These are phyloP conservation scores for Tremellales sp. DNA, from an alignment of 1,284 basidiomycete species.

Conservation along the genomic window DNA sequence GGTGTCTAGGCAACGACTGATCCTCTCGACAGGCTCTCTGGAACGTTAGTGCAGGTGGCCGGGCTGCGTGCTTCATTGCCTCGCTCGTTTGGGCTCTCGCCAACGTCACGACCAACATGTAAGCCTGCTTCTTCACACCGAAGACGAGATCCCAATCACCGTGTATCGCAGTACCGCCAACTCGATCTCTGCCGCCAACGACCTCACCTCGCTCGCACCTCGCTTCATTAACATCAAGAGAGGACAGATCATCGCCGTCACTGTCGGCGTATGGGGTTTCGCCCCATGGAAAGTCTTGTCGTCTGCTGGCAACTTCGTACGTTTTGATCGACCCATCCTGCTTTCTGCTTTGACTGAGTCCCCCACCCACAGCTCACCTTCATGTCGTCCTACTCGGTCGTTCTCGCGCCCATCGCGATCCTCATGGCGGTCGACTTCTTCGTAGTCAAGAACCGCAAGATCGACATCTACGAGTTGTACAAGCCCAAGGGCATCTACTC, in stretches of 20 bases:
- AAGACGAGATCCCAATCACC: slow-evolving; percentile 6
- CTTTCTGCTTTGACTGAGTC: slow-evolving; percentile 15
- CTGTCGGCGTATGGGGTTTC: slow-evolving; percentile 63
- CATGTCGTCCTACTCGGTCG: slow-evolving; percentile 43
- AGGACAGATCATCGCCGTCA: slow-evolving; percentile 67
- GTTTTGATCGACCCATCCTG: neutral
- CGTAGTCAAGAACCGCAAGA: slow-evolving; percentile 26
- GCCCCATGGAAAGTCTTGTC: slow-evolving; percentile 42
- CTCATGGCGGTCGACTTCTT: slow-evolving; percentile 39
- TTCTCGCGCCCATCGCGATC: slow-evolving; percentile 38
- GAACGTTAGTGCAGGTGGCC: slow-evolving; percentile 56
- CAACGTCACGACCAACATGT: slow-evolving; percentile 69
- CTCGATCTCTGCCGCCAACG: slow-evolving; percentile 70
- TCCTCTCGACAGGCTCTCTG: slow-evolving; percentile 59
- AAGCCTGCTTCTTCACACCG: slow-evolving; percentile 50
- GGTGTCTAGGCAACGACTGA: slow-evolving; percentile 17
- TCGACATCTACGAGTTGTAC: slow-evolving; percentile 41
- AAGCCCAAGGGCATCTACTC: slow-evolving; percentile 35
- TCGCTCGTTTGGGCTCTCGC: slow-evolving; percentile 64
- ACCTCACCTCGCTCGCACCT: slow-evolving; percentile 58
- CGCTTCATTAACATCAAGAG: slow-evolving; percentile 68
- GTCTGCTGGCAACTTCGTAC: slow-evolving; percentile 29
- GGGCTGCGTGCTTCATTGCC: slow-evolving; percentile 73
- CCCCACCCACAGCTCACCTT: slow-evolving; percentile 30
- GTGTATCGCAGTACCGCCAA: slow-evolving; percentile 49